Base-by-base conservation (phyloP, 331 rosid species). In the Erythrophleum ivorense region DNA sequence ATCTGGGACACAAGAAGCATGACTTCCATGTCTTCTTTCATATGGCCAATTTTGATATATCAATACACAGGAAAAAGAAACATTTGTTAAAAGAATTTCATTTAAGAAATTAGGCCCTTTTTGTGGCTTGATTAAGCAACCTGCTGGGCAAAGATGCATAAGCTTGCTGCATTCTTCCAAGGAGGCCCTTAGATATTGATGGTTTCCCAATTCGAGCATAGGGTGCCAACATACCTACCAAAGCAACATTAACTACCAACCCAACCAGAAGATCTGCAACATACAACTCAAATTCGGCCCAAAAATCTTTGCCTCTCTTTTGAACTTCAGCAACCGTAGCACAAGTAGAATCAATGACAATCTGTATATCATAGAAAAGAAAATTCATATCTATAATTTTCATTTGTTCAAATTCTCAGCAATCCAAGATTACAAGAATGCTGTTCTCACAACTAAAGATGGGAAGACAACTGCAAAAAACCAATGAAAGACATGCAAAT, bases 261-360 rank as follows among this genome's bases (percentile, higher is more conserved):
- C 98, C 99, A 80, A 95, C 99, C 80, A 95, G 89, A 84, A 95
- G 90, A 87, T 95, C 99, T 18, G 99, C 99, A 68, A 88, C 94
- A 73, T 95, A 95, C 88, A 95, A 76, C 91, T 95, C 99, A 75
- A 95, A 95, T 84, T 95, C 99, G 21, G 92, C 75, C 99, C 99
- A 95, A 86, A 95, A 95, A 85, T 95, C 91, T 83, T 95, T 92
- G 87, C 99, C 99, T 86, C 99, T 87, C 87, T 93, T 90, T 87
- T 95, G 98, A 84, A 92, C 90, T 92, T 95, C 99, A 43, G 99
- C 98, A 85, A 95, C 87, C 41, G 99, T 95, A 53, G 98, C 98
- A 85, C 99, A 95, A 71, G 90, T 85, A 62, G 98, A 89, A 85
- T 95, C 99, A 80, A 95, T 93, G 72, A 93, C 88, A 10, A 95